phyloP scores from a whole-genome alignment of 495 filamentous ascomycete species.

The Talaromyces thailandensis region DNA sequence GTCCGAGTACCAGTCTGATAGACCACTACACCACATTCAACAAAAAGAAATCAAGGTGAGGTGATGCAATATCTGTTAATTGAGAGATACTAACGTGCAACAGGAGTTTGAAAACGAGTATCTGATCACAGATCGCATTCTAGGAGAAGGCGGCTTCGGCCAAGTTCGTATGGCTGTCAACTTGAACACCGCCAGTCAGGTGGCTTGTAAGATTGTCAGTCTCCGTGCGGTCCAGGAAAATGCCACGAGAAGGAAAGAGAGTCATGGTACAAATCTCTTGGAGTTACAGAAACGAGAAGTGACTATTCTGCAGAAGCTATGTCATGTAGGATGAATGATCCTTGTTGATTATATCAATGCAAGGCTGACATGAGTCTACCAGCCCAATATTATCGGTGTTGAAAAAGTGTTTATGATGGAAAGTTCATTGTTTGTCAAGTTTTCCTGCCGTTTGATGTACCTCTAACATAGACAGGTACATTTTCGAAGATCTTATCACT shows the following conservation, averaged over 20 bases:
- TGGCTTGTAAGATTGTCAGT: slow-evolving; percentile 47
- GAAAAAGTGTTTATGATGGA: slow-evolving; percentile 42
- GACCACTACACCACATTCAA: not conserved
- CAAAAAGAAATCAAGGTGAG: slow-evolving; percentile 5
- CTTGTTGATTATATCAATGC: not conserved
- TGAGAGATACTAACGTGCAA: slow-evolving; percentile 17
- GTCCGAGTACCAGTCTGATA: slow-evolving; percentile 4
- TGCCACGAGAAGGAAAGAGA: slow-evolving; percentile 2
- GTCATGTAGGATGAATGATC: slow-evolving; percentile 38
- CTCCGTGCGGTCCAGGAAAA: slow-evolving; percentile 13
- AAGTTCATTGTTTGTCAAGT: slow-evolving; percentile 39
- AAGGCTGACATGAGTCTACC: slow-evolving; percentile 6
- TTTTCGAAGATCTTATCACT: slow-evolving; percentile 56
- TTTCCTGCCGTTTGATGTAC: not conserved
- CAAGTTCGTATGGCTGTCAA: slow-evolving; percentile 41
- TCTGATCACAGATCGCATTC: slow-evolving; percentile 35
- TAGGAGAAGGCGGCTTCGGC: slow-evolving; percentile 42
- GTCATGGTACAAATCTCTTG: not conserved
- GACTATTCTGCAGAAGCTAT: slow-evolving; percentile 44
- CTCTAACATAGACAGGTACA: slow-evolving; percentile 38
- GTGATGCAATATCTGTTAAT: not conserved
- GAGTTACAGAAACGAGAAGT: slow-evolving; percentile 35
- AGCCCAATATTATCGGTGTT: slow-evolving; percentile 56
- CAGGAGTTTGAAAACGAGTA: slow-evolving; percentile 34
- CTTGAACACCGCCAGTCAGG: slow-evolving; percentile 22